Evolutionary conservation across 306 rosid species (phyloP), one percentile per base, ranked within the genome.

Genomic region (Pterocarpus macrocarpus): DNA sequence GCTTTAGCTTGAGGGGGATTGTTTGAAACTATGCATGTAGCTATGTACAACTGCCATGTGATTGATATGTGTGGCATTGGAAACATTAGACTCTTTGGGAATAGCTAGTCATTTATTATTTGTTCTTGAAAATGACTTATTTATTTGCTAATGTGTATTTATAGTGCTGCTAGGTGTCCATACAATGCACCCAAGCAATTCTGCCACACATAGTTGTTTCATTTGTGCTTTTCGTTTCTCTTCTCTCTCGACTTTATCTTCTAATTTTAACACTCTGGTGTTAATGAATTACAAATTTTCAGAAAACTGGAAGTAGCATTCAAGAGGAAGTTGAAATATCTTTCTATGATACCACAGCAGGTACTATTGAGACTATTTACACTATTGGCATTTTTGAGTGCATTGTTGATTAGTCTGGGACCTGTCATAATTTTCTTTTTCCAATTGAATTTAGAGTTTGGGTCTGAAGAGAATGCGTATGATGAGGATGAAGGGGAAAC

Each of bases 241-340:
- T 47, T 47, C 15, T 12, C 1, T 47, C 9, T 9, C 14, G 9
- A 22, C 28, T 52, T 22, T 28, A 8, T 76, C 28, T 63, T 52
- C 28, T 22, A 59, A 56, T 36, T 52, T 2, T 65, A 70, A 45
- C 57, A 28, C 44, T 61, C 61, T 35, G 49, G 59, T 67, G 3
- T n/a, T 72, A 35, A 76, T 80, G 32, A 65, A 73, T 71, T 84
- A 69, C 75, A 63, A 3, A 6, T 82, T 85, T 87, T 71, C 94
- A 96, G 99, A 96, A 85, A 92, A 82, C 88, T 80, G 93, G 85
- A 44, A 81, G 82, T 78, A 81, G 91, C 86, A 80, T 88, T 90
- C 97, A 90, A 80, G 99, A 94, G 88, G 98, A 92, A 85, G 97
- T 94, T 58, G 98, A 92, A 69, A 92, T 91, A 69, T 93, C 97